Evolutionary conservation across 2,329 filamentous ascomycete genomes (phyloP).

Genomic region (Beauveria scarabaeidicola): DNA sequence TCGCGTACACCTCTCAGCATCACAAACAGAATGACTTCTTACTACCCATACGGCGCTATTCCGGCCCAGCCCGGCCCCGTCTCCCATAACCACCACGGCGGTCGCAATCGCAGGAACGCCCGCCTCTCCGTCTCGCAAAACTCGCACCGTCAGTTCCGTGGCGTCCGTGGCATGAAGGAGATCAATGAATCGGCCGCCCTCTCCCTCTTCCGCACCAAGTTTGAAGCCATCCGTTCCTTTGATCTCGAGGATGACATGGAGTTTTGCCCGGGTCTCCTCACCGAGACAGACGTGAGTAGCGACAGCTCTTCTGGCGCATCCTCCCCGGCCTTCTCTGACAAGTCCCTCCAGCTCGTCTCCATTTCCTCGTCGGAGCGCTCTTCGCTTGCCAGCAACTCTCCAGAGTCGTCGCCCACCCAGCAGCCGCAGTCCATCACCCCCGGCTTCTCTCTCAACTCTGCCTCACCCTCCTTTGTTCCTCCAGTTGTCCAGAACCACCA

Average conservation of each 20-base stretch:
- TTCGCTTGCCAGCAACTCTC: constrained; percentile 88
- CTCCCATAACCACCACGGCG: constrained; percentile 63
- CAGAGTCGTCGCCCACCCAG: constrained; percentile 83
- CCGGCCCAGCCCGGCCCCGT: constrained; percentile 49
- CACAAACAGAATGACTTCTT: constrained; percentile 48
- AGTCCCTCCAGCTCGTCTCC: constrained; percentile 63
- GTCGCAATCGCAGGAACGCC: constrained; percentile 76
- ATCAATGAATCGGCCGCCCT: constrained; percentile 69
- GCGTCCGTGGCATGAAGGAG: constrained; percentile 80
- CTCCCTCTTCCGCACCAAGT: constrained; percentile 72
- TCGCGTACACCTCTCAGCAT: constrained; percentile 16
- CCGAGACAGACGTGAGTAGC: constrained; percentile 78
- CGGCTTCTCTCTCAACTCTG: constrained; percentile 63
- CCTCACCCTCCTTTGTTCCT: constrained; percentile 58
- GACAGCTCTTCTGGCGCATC: constrained; percentile 11
- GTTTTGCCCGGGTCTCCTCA: constrained; percentile 88
- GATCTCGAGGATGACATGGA: constrained; percentile 94
- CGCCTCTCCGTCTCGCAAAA: constrained; percentile 74
- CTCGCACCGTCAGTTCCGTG: constrained; percentile 77
- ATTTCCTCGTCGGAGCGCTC: constrained; percentile 95
- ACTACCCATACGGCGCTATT: constrained; percentile 54
- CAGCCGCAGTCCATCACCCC: constrained; percentile 73
- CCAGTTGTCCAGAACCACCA: constrained; percentile 58
- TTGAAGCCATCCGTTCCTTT: constrained; percentile 87
- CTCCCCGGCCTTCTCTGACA: constrained; percentile 21